A percentile compares a stretch with the other conserved stretches of the same genome.
Evolutionary conservation across 1,284 basidiomycete species (phyloP).

Genomic region (Inonotus obliquus): DNA sequence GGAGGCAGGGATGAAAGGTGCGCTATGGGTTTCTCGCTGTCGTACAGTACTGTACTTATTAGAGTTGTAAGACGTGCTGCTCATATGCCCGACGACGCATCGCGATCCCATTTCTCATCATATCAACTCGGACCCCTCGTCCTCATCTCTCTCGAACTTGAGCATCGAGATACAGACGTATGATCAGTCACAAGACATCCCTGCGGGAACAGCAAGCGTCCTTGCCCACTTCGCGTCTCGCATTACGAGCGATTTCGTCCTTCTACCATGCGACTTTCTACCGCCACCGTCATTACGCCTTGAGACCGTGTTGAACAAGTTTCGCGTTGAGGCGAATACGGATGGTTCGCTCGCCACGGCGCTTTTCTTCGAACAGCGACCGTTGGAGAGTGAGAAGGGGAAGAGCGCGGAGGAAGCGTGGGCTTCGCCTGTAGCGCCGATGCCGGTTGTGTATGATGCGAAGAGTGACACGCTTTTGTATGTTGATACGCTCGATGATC

Average conservation of each 20-base stretch:
- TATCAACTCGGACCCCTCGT: slow-evolving; percentile 62
- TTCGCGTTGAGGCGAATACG: slow-evolving; percentile 63
- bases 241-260: slow-evolving; percentile 78
- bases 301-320: slow-evolving; percentile 71
- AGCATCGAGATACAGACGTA: slow-evolving; percentile 71
- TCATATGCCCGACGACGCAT: slow-evolving; percentile 78
- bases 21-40: slow-evolving; percentile 21
- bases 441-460: slow-evolving; percentile 63
- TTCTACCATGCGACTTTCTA: slow-evolving; percentile 90
- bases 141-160: slow-evolving; percentile 54
- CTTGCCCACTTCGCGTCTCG: slow-evolving; percentile 65
- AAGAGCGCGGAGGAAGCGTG: slow-evolving; percentile 54
- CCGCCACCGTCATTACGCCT: slow-evolving; percentile 72
- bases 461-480: slow-evolving; percentile 64
- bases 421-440: slow-evolving; percentile 40
- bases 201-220: slow-evolving; percentile 64
- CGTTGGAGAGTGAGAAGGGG: slow-evolving; percentile 48
- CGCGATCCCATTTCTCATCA: slow-evolving; percentile 75
- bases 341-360: slow-evolving; percentile 71
- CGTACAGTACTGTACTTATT: not conserved
- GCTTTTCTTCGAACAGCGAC: slow-evolving; percentile 65
- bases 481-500: slow-evolving; percentile 60
- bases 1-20: slow-evolving; percentile 80
- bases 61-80: slow-evolving; percentile 62
- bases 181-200: slow-evolving; percentile 62